Conservation (phyloP, 129 eudicot species). For the Flaveria robusta region DNA sequence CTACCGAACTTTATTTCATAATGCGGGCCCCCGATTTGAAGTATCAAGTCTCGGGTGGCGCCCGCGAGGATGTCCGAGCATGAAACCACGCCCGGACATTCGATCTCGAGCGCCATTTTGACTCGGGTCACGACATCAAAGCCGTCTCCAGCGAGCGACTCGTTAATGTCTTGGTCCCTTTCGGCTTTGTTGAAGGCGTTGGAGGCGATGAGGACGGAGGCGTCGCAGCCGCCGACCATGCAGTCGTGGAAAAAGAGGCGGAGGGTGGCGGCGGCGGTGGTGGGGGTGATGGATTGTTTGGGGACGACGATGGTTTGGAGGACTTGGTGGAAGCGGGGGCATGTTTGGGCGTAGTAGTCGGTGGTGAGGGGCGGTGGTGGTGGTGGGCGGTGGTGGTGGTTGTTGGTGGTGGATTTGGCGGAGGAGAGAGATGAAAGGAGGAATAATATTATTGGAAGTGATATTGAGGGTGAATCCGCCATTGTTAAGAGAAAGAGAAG, state of each 20-base stretch:
- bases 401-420: constrained; percentile 23
- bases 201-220: constrained; percentile 57
- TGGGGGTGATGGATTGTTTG: constrained; percentile 47
- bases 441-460: constrained; percentile 23
- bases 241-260: constrained; percentile 76
- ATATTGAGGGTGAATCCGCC: constrained; percentile 36
- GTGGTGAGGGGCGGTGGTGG: constrained; percentile 30
- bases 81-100: constrained; percentile 63
- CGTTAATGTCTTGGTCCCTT: constrained; percentile 55
- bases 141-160: constrained; percentile 60
- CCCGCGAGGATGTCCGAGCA: constrained; percentile 62
- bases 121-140: constrained; percentile 55
- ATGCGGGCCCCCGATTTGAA: constrained; percentile 59
- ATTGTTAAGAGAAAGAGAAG: constrained; percentile 18
- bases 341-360: constrained; percentile 49
- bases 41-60: constrained; percentile 49
- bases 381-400: constrained; percentile 12
- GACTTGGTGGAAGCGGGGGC: constrained; percentile 47
- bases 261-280: constrained; percentile 76
- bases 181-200: constrained; percentile 53
- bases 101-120: constrained; percentile 59
- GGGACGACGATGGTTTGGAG: constrained; percentile 33
- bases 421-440: constrained; percentile 29
- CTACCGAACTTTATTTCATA: constrained; percentile 52
- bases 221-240: constrained; percentile 73